Conservation (phyloP, 257 asterid genomes). For the Scutellaria minor region DNA sequence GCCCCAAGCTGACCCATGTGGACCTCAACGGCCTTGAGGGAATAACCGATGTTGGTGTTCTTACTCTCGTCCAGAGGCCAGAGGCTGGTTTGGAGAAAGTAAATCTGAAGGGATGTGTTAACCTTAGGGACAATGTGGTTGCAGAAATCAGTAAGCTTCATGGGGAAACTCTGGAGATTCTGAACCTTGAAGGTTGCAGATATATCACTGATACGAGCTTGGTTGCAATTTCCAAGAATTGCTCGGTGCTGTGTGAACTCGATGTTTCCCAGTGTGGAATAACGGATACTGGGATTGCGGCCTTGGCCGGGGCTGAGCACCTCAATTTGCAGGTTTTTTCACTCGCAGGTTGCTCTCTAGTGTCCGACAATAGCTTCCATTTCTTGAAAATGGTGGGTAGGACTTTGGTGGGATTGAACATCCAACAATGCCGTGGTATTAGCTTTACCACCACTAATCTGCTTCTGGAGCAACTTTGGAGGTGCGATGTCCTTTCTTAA, state of each 20-base stretch:
- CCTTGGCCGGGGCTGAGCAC: slow-evolving; percentile 59
- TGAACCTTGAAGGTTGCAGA: slow-evolving; percentile 76
- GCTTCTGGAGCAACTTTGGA: slow-evolving; percentile 72
- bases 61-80: slow-evolving; percentile 59
- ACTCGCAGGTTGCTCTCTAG: slow-evolving; percentile 60
- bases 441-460: slow-evolving; percentile 45
- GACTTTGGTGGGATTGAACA: slow-evolving; percentile 68
- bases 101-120: slow-evolving; percentile 68
- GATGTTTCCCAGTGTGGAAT: slow-evolving; percentile 64
- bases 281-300: slow-evolving; percentile 67
- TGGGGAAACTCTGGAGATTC: slow-evolving; percentile 65
- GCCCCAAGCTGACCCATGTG: slow-evolving; percentile 64
- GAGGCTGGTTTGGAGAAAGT: slow-evolving; percentile 70
- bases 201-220: slow-evolving; percentile 63
- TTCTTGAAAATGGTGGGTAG: slow-evolving; percentile 56
- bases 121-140: slow-evolving; percentile 63
- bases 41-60: slow-evolving; percentile 69
- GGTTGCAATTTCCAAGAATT: slow-evolving; percentile 56
- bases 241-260: slow-evolving; percentile 64
- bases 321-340: slow-evolving; percentile 66
- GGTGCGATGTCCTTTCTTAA: slow-evolving; percentile 82
- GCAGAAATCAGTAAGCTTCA: slow-evolving; percentile 60
- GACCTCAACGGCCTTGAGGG: slow-evolving; percentile 58
- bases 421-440: slow-evolving; percentile 71
- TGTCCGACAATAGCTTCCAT: slow-evolving; percentile 65